Evolutionary conservation across 306 rosid genomes (phyloP), one percentile per base, ranked within the genome.

Genomic region (Crotalaria pallida): DNA sequence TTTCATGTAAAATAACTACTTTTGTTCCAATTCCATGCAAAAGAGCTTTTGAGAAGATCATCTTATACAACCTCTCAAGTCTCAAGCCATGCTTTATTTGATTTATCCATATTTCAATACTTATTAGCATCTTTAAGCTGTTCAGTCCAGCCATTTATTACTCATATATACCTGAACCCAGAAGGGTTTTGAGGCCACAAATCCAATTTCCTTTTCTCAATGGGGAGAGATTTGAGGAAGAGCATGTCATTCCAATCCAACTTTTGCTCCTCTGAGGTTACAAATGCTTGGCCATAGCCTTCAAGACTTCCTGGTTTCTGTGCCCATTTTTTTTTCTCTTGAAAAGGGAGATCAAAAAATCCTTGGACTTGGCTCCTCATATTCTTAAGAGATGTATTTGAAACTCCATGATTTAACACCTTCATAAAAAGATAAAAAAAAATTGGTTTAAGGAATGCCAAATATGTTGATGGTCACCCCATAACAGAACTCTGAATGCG

Each of bases 231-330:
- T 65, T 74, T 73, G 55, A 84, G 85, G 61, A 84, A 77, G 60
- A 80, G 70, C 85, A 80, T 80, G 77, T 84, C 88, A 77, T 80
- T 84, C 88, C 88, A 84, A 49, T 81, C 81, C 19, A 84, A 72
- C 59, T 53, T 77, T 49, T 84, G 85, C 0, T 77, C 70, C 31
- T 77, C 60, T 7, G 81, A 74, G 56, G 83, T 55, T 13, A 84
- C 85, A 77, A 84, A 80, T 71, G 81, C 81, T 72, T 84, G 85
- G 43, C 88, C 85, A 80, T 80, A 80, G 11, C 85, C 85, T 77
- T 81, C 79, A 55, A 81, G 77, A 36, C 77, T 78, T 71, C 81
- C 85, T 74, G 81, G 58, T 61, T 61, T 74, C 64, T 84, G 85
- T 49, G 88, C 85, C 63, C 75, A 74, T 66, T 43, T 13, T 29